Base-by-base conservation (phyloP, 2,329 filamentous ascomycete genomes). In the Aureobasidium sp. region DNA sequence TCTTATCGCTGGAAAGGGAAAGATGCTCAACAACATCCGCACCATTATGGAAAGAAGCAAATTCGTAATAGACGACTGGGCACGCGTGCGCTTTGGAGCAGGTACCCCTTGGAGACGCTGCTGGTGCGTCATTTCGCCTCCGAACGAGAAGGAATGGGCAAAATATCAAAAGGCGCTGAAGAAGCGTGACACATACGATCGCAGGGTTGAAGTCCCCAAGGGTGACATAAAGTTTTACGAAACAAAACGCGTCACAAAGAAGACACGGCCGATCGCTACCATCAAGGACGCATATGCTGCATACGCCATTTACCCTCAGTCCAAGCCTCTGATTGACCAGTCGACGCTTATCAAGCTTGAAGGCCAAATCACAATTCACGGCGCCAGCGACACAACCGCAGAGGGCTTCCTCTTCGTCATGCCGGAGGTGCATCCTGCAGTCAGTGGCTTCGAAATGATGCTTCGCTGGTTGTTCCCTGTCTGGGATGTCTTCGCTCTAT, bases 341-440 rank as follows among this genome's bases (percentile, higher is more conserved):
- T 97, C 94, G 1, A 97, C 93, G 0, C 78, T 99, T 64, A 83
- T 97, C 66, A 99, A 99, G 75, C 83, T 99, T 31, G 94, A 99
- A 76, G 94, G 92, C 11, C 85, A 86, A 65, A 91, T 99, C 64
- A 91, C 89, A 0, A 90, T 97, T 42, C 91, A 97, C 75, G 87
- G 88, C 0, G 84, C 86, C 14, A 87, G 89, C 9, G 86, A 90
- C 27, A 87, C 88, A 0, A 85, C 86, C 2, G 89, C 88, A 0
- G 94, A 99, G 72, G 94, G 94, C 0, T 97, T 97, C 69, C 90
- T 99, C 5, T 99, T 99, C 71, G 87, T 97, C 67, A 97, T 99
- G 92, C 94, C 94, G 4, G 94, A 99, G 74, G 84, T 88, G 1
- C 91, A 90, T 70, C 88, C 93, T n/a, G 92, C 91, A 20, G 89